Conservation (phyloP, 306 rosid species). For the Malus sieversii region DNA sequence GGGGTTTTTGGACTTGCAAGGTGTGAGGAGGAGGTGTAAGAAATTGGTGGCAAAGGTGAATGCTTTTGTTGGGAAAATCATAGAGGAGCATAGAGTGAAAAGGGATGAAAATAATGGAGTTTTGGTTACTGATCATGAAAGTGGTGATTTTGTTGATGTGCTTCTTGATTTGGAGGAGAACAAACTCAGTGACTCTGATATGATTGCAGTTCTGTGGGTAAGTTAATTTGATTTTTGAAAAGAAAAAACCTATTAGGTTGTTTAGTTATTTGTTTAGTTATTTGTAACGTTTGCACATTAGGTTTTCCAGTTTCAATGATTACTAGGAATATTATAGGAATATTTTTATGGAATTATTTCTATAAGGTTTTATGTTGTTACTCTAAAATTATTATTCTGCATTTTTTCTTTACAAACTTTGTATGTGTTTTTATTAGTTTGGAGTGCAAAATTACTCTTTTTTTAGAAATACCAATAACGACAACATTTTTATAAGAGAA, state of each 20-base stretch:
- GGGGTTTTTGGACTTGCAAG: constrained; percentile 62
- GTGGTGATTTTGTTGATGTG: constrained; percentile 66
- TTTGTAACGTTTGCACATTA: neutral
- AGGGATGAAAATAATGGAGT: neutral
- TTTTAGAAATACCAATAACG: too few species aligned
- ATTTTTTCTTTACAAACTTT: neutral
- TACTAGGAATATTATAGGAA: neutral
- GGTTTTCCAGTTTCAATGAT: neutral
- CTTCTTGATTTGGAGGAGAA: constrained; percentile 63
- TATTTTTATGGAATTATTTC: neutral
- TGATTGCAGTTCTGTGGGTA: constrained; percentile 90
- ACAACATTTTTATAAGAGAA: neutral
- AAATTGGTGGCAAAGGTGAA: constrained; percentile 45
- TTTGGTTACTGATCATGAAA: neutral
- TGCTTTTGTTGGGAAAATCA: constrained; percentile 53
- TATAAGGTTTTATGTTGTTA: neutral
- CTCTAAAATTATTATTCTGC: neutral
- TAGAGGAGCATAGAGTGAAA: constrained; percentile 44
- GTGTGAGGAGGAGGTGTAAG: constrained; percentile 58
- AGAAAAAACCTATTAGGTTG: neutral
- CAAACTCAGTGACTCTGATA: constrained; percentile 53
- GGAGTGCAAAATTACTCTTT: neutral
- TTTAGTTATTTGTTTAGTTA: neutral
- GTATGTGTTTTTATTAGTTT: too few species aligned
- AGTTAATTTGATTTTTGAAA: neutral